Evolutionary conservation across 768 basidiomycete genomes (phyloP).

Genomic region (Fomitopsis serialis): DNA sequence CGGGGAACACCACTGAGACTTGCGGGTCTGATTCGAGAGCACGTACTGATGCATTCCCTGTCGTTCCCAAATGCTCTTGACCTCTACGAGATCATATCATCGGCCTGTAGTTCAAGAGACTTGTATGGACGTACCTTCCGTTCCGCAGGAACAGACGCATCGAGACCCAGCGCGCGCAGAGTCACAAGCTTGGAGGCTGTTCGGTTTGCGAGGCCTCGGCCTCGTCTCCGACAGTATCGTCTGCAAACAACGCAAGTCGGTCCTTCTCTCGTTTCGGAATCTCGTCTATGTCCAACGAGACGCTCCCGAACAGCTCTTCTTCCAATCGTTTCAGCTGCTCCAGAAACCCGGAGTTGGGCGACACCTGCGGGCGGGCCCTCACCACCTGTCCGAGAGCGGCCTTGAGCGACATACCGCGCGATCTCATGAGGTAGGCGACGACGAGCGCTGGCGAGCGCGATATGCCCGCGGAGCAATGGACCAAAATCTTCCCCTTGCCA

Average conservation of each 20-base stretch:
- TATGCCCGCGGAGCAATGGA: slow-evolving; percentile 41
- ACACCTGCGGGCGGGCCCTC: slow-evolving; percentile 29
- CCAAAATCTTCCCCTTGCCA: slow-evolving; percentile 25
- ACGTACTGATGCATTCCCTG: no score
- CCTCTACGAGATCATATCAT: no score
- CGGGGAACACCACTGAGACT: no score
- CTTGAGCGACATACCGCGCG: slow-evolving; percentile 30
- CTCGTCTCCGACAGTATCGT: no score
- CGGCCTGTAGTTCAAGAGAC: no score
- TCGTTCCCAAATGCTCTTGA: no score
- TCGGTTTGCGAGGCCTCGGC: no score
- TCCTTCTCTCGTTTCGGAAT: slow-evolving; percentile 30
- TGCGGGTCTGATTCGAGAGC: no score
- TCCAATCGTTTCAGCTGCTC: slow-evolving; percentile 32
- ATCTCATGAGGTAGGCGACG: slow-evolving; percentile 36
- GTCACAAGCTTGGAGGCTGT: no score
- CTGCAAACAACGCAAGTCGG: slow-evolving; percentile 26
- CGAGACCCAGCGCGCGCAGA: no score
- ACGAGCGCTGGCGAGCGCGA: slow-evolving; percentile 42
- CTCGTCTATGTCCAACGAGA: slow-evolving; percentile 30
- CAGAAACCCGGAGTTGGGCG: slow-evolving; percentile 40
- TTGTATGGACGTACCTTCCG: no score
- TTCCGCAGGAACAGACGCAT: no score
- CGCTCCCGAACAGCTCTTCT: slow-evolving; percentile 16
- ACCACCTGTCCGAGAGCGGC: slow-evolving; percentile 32